Evolutionary conservation across 345 rosid genomes (phyloP).

Genomic region (Bretschneidera sinensis): DNA sequence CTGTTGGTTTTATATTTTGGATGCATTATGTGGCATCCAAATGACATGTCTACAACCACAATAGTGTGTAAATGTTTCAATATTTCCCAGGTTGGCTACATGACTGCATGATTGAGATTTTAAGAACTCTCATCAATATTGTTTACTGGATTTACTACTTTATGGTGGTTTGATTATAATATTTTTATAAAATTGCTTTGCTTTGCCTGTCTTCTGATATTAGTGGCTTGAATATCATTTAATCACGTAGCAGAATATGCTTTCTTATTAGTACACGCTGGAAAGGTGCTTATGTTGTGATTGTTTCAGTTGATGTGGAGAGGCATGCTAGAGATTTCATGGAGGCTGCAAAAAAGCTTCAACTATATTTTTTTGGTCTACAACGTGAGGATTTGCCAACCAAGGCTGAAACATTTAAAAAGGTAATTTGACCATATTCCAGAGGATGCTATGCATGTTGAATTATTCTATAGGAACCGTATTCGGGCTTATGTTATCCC

Average conservation of each 20-base stretch:
- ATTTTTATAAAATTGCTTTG: no score
- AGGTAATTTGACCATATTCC: slow-evolving; percentile 33
- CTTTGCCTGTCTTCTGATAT: no score
- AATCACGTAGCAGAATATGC: neutral
- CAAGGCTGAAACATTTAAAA: slow-evolving; percentile 52
- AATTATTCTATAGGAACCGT: neutral
- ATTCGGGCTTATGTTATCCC: neutral
- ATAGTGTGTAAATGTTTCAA: no score
- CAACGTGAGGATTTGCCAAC: slow-evolving; percentile 68
- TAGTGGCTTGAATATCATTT: neutral
- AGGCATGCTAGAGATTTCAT: slow-evolving; percentile 93
- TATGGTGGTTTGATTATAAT: neutral
- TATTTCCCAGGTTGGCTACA: no score
- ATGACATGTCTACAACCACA: neutral
- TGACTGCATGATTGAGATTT: no score
- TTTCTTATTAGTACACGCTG: neutral
- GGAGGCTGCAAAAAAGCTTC: slow-evolving; percentile 98
- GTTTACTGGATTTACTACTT: neutral
- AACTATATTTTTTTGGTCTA: slow-evolving; percentile 72
- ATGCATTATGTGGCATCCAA: neutral
- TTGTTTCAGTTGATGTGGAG: slow-evolving; percentile 73
- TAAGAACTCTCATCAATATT: no score
- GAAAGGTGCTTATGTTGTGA: slow-evolving; percentile 11
- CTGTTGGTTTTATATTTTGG: neutral
- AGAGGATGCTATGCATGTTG: neutral